Evolutionary conservation across 1,284 basidiomycete species (phyloP).

Genomic region (Neotropicomus parvogracilis): DNA sequence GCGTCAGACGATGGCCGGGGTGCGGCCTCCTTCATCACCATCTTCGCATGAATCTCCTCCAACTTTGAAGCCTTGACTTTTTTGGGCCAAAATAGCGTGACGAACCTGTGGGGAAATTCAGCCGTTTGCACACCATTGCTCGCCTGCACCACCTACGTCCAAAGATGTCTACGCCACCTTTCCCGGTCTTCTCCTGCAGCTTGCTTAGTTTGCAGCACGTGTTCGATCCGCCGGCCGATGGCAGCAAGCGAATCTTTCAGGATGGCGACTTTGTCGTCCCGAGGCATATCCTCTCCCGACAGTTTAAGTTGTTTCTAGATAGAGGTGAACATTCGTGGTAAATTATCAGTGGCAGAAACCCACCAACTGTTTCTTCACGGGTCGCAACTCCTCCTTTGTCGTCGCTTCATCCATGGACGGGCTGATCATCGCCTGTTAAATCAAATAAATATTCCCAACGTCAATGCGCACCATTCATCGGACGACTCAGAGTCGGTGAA

Average conservation of each 20-base stretch:
- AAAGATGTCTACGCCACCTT: slow-evolving; percentile 90
- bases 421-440: slow-evolving; percentile 38
- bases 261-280: slow-evolving; percentile 93
- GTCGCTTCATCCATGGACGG: slow-evolving; percentile 94
- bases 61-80: slow-evolving; percentile 90
- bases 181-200: slow-evolving; percentile 75
- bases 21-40: slow-evolving; percentile 79
- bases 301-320: slow-evolving; percentile 89
- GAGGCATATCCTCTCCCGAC: slow-evolving; percentile 86
- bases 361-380: slow-evolving; percentile 95
- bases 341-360: slow-evolving; percentile 32
- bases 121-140: slow-evolving; percentile 1
- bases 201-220: slow-evolving; percentile 74
- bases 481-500: slow-evolving; percentile 88
- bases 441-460: background rate
- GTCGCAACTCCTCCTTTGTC: slow-evolving; percentile 94
- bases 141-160: slow-evolving; percentile 68
- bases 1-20: slow-evolving; percentile 45
- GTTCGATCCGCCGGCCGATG: slow-evolving; percentile 91
- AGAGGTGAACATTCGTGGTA: slow-evolving; percentile 10
- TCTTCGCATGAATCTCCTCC: slow-evolving; percentile 90
- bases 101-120: slow-evolving; percentile 55
- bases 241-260: slow-evolving; percentile 94
- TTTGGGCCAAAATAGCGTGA: slow-evolving; percentile 96
- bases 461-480: slow-evolving; percentile 72